A percentile compares a stretch with the other conserved stretches of the same genome.
Evolutionary conservation across 441 rosid species (phyloP).

Genomic region (Croton setiger): DNA sequence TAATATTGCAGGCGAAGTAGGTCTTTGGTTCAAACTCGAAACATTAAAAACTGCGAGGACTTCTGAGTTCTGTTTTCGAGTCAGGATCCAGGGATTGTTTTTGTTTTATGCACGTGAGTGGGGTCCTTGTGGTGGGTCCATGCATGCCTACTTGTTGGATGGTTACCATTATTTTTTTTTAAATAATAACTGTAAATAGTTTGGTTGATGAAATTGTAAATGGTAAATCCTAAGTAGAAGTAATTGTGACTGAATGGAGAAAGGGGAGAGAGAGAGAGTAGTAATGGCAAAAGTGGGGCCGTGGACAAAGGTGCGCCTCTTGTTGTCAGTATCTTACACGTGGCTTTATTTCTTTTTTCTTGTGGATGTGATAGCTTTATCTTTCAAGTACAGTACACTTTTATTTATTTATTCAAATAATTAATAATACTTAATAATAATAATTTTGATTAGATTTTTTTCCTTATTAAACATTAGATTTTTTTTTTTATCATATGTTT

Average conservation of each 20-base stretch:
- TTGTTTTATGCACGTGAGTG: neutral
- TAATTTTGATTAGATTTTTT: neutral
- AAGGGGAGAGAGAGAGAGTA: too few species aligned
- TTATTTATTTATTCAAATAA: neutral
- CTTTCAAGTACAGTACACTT: neutral
- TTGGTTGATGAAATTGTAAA: too few species aligned
- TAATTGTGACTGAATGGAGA: too few species aligned
- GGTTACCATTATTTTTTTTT: neutral
- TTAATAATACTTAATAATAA: neutral
- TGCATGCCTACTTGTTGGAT: neutral
- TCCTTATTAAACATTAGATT: too few species aligned
- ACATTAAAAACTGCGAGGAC: neutral
- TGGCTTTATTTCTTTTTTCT: slow-evolving; percentile 9
- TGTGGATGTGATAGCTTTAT: slow-evolving; percentile 12
- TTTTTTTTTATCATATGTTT: neutral
- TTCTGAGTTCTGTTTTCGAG: neutral
- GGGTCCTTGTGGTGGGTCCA: neutral
- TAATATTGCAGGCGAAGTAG: neutral
- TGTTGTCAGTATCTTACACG: slow-evolving; percentile 18
- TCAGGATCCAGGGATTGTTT: neutral
- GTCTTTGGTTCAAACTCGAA: neutral
- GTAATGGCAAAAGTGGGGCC: slow-evolving; percentile 7
- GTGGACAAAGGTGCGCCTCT: slow-evolving; percentile 22
- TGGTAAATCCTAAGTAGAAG: too few species aligned
- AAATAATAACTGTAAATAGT: neutral